Percentiles rank a stretch among this genome's conserved stretches.
Evolutionary conservation across 371 early-diverging fungal genomes (phyloP).

Genomic region (Entomophthora muscae): DNA sequence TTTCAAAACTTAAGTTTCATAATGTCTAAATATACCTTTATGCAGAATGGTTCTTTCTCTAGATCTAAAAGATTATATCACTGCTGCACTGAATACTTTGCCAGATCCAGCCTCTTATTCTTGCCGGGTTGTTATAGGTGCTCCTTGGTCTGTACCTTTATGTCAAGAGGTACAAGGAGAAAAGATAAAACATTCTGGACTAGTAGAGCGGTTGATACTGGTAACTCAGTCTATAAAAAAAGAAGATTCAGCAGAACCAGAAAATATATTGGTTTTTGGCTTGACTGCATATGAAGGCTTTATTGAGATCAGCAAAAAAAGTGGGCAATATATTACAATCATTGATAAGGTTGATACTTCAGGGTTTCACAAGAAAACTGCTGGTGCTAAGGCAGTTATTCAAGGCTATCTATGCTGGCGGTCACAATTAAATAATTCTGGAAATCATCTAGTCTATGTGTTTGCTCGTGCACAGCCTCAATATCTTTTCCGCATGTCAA

Average conservation of each 20-base stretch:
- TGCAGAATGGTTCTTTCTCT: not conserved
- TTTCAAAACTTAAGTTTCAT: too few species aligned
- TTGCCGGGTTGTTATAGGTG: not conserved
- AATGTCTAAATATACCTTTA: too few species aligned
- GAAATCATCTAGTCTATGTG: slow-evolving; percentile 22
- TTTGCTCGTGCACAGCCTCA: slow-evolving; percentile 78
- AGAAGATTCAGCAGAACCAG: not conserved
- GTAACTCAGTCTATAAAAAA: not conserved
- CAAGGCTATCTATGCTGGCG: not conserved
- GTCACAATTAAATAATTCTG: not conserved
- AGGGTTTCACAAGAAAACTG: not conserved
- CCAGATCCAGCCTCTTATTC: not conserved
- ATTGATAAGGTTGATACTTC: slow-evolving; percentile 1
- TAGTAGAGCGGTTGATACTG: not conserved
- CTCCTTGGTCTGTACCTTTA: not conserved
- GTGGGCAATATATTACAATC: not conserved
- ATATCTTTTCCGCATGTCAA: slow-evolving; percentile 61
- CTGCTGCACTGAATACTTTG: not conserved
- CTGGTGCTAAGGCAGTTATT: not conserved
- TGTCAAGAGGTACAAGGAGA: not conserved
- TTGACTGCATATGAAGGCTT: not conserved
- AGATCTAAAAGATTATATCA: not conserved
- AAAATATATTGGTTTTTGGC: not conserved
- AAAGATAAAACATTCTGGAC: not conserved
- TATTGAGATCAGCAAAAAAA: not conserved